A percentile compares a stretch with the other conserved stretches of the same genome.
These are phyloP conservation scores for Rugonectria rugulosa DNA, from an alignment of 2,329 filamentous ascomycete species.

Conservation along the genomic window DNA sequence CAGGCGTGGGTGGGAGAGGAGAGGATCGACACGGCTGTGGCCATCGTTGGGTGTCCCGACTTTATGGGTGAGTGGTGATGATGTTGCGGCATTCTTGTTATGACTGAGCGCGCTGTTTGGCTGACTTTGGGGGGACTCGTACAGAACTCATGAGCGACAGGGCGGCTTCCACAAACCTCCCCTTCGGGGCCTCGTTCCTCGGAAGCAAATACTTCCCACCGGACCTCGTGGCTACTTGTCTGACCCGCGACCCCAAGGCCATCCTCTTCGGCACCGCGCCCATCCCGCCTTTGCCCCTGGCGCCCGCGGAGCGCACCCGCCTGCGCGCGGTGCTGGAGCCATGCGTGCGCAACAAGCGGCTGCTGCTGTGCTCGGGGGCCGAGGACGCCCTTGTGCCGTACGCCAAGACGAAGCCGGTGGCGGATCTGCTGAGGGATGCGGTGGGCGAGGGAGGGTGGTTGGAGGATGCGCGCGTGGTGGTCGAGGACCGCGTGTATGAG, in stretches of 20 bases:
- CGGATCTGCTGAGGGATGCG: constrained; percentile 67
- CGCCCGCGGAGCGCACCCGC: constrained; percentile 50
- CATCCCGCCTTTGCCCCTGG: constrained; percentile 43
- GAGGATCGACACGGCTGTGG: constrained; percentile 78
- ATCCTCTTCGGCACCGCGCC: constrained; percentile 68
- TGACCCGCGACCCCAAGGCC: constrained; percentile 76
- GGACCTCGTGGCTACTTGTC: constrained; percentile 69
- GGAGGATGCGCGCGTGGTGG: constrained; percentile 60
- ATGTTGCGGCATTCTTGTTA: background rate
- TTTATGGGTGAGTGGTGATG: constrained; percentile 66
- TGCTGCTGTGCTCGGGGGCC: constrained; percentile 71
- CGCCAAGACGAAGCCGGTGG: constrained; percentile 62
- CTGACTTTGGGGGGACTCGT: background rate
- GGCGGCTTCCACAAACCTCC: constrained; percentile 69
- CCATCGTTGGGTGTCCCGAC: constrained; percentile 90
- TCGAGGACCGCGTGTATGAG: constrained; percentile 73
- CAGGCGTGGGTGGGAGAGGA: constrained; percentile 80
- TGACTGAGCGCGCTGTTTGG: background rate
- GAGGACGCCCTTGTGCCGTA: constrained; percentile 79
- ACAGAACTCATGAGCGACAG: constrained; percentile 77
- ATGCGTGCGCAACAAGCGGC: constrained; percentile 66
- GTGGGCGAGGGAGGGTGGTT: constrained; percentile 55
- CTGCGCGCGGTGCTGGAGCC: constrained; percentile 56
- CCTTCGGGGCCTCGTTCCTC: constrained; percentile 69
- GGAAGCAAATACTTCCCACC: constrained; percentile 81